These are phyloP conservation scores for Pseudogymnoascus sp. DNA, from an alignment of 2,329 filamentous ascomycete genomes.

Conservation along the genomic window DNA sequence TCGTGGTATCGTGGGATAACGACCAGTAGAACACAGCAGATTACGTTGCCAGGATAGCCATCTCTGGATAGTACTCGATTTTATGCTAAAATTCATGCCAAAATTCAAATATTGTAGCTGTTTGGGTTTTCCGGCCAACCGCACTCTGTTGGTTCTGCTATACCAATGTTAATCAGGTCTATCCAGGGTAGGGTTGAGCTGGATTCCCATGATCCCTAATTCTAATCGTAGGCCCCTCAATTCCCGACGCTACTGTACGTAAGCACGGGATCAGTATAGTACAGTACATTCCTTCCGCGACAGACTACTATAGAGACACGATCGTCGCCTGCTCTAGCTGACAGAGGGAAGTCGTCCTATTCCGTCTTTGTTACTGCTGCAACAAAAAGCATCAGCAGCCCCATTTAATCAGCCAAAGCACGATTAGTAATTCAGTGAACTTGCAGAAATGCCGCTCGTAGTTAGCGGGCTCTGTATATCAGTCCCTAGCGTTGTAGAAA, in stretches of 20 bases:
- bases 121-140: not conserved
- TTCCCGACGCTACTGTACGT: not conserved
- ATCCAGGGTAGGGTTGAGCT: not conserved
- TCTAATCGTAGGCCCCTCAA: not conserved
- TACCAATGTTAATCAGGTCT: not conserved
- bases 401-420: not conserved
- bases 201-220: not conserved
- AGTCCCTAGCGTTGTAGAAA: not conserved
- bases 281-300: too few relatives aligned
- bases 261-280: not conserved
- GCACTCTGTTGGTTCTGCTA: not conserved
- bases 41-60: not conserved
- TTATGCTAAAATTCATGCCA: not conserved
- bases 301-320: not conserved
- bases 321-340: not conserved
- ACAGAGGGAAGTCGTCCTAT: not conserved
- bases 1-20: not conserved
- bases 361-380: not conserved
- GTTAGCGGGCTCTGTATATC: not conserved
- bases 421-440: not conserved
- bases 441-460: not conserved
- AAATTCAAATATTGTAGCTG: not conserved
- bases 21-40: not conserved
- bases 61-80: not conserved
- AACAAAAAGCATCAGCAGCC: not conserved